phyloP scores from a whole-genome alignment of 139 green algal species.

The Tetraselmis striata region DNA sequence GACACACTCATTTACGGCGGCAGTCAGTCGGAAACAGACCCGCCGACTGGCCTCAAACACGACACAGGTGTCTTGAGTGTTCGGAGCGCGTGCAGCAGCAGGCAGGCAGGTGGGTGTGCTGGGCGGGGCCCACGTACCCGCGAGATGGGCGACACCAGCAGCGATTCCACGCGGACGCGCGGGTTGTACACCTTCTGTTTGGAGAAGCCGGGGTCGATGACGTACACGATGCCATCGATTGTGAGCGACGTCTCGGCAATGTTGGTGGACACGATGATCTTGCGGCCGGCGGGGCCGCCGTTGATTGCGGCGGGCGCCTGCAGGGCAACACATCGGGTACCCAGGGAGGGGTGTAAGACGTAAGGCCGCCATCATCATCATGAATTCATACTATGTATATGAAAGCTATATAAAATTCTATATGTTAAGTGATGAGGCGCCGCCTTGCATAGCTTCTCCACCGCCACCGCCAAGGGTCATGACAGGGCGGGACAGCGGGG shows the following conservation, averaged over 20 bases:
- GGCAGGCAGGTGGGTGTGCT: no score
- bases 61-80: no score
- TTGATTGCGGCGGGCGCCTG: constrained; percentile 50
- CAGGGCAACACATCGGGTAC: constrained; percentile 11
- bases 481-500: not conserved
- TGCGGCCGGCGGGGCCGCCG: constrained; percentile 74
- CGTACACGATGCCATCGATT: constrained; percentile 98
- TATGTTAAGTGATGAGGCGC: no score
- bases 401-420: not conserved
- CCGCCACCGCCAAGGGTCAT: no score
- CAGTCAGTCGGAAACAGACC: no score
- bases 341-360: not conserved
- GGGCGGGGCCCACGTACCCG: no score
- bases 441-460: no score
- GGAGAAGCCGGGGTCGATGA: constrained; percentile 91
- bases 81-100: no score
- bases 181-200: constrained; percentile 99
- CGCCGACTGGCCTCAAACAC: no score
- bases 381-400: not conserved
- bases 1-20: no score
- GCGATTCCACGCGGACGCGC: constrained; percentile 87
- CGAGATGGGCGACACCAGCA: constrained; percentile 96
- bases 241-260: constrained; percentile 98
- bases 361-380: not conserved
- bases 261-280: constrained; percentile 98